These are phyloP conservation scores for Penicillium longicatenatum DNA, from an alignment of 495 filamentous ascomycete species.

Conservation along the genomic window DNA sequence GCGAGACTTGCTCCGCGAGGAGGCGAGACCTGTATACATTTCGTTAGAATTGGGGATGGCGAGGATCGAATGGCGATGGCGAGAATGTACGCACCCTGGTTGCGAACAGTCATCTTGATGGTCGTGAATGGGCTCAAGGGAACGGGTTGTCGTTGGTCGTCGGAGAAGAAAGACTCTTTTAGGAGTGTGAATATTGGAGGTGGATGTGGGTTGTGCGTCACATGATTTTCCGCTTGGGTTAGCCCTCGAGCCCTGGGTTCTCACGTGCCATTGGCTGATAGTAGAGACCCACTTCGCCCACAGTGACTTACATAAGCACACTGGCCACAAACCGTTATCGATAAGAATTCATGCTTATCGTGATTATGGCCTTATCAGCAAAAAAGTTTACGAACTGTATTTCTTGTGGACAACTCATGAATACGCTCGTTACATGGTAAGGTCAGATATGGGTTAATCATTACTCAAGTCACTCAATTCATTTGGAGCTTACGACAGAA, in stretches of 20 bases:
- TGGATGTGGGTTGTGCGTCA: slow-evolving; percentile 45
- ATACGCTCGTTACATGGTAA: too few species aligned
- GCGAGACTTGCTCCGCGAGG: slow-evolving; percentile 94
- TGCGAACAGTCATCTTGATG: slow-evolving; percentile 44
- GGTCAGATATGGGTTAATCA: too few species aligned
- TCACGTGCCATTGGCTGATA: slow-evolving; percentile 26
- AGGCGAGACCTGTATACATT: slow-evolving; percentile 59
- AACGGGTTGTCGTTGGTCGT: slow-evolving; percentile 43
- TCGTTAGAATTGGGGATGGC: slow-evolving; percentile 27
- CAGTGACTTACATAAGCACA: not conserved
- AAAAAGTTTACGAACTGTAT: not conserved
- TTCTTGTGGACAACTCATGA: not conserved
- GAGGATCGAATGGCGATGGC: slow-evolving; percentile 30
- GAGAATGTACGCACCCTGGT: slow-evolving; percentile 37
- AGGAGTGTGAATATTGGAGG: slow-evolving; percentile 29
- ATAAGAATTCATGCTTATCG: not conserved
- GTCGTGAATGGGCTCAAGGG: slow-evolving; percentile 36
- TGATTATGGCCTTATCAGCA: not conserved
- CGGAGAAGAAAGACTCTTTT: slow-evolving; percentile 31
- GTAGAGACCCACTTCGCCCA: not conserved
- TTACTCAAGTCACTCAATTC: not conserved
- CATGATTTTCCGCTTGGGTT: slow-evolving; percentile 39
- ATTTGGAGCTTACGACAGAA: not conserved
- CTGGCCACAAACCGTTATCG: not conserved
- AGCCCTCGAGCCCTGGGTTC: slow-evolving; percentile 13